These are phyloP conservation scores for Centrapalus pauciflorus DNA, from an alignment of 129 eudicot genomes.

Conservation along the genomic window DNA sequence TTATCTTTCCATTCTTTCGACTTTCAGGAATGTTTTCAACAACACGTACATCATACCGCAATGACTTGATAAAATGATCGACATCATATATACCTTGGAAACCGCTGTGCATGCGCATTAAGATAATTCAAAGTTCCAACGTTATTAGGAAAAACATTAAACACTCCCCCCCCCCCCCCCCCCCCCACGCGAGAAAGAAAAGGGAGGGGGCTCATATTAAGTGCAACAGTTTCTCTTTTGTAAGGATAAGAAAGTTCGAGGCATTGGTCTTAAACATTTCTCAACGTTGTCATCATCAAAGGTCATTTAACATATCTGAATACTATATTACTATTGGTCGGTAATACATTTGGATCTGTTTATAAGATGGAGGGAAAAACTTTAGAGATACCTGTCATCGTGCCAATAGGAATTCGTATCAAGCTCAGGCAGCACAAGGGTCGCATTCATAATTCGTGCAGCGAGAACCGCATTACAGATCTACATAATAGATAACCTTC, in stretches of 20 bases:
- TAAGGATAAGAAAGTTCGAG: background rate
- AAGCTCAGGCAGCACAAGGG: slow-evolving; percentile 92
- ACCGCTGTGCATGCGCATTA: slow-evolving; percentile 43
- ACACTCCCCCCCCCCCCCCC: too few species aligned
- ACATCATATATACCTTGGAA: slow-evolving; percentile 90
- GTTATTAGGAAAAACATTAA: background rate
- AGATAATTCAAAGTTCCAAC: background rate
- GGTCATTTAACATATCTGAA: background rate
- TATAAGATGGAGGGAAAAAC: background rate
- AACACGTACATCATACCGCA: slow-evolving; percentile 76
- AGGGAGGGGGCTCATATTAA: too few species aligned
- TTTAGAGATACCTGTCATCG: slow-evolving; percentile 64
- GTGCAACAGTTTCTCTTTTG: background rate
- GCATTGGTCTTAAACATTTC: background rate
- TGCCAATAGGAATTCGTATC: slow-evolving; percentile 98
- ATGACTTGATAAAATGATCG: slow-evolving; percentile 72
- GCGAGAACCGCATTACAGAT: slow-evolving; percentile 97
- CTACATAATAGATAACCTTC: slow-evolving; percentile 28
- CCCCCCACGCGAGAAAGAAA: too few species aligned
- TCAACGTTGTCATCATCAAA: background rate
- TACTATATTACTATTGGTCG: background rate
- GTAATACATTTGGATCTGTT: background rate
- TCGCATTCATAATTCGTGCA: slow-evolving; percentile 97
- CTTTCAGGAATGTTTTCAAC: slow-evolving; percentile 84
- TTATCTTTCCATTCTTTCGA: slow-evolving; percentile 70